A percentile compares a stretch with the other conserved stretches of the same genome.
These are phyloP conservation scores for Citrullus mucosospermus DNA, from an alignment of 306 rosid species.

Conservation along the genomic window DNA sequence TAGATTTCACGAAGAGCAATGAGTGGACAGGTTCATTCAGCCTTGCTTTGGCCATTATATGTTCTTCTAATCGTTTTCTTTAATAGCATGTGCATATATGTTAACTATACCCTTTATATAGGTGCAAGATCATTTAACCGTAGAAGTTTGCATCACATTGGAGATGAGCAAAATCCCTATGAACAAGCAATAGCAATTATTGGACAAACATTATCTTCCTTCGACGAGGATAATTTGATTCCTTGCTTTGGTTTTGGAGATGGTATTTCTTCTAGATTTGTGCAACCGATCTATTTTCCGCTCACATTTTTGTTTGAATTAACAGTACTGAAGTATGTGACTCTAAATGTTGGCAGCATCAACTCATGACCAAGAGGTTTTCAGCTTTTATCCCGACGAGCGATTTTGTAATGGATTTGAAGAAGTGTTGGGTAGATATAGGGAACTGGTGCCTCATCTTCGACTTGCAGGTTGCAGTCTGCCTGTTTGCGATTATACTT, in stretches of 20 bases:
- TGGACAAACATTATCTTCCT: constrained; percentile 74
- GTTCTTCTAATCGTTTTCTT: background rate
- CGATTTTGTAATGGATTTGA: constrained; percentile 84
- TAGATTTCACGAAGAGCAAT: constrained; percentile 97
- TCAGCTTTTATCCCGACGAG: constrained; percentile 75
- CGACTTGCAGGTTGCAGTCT: constrained; percentile 67
- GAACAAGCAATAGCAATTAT: constrained; percentile 90
- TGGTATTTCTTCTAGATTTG: constrained; percentile 34
- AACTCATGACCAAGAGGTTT: constrained; percentile 90
- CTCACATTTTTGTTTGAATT: background rate
- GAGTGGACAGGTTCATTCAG: constrained; percentile 94
- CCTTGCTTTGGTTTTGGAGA: constrained; percentile 97
- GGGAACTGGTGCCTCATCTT: constrained; percentile 71
- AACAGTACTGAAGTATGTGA: constrained; percentile 2
- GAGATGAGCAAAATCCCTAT: constrained; percentile 81
- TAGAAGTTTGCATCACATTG: constrained; percentile 81
- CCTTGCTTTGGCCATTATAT: constrained; percentile 8
- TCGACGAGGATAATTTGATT: constrained; percentile 87
- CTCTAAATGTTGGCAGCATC: constrained; percentile 54
- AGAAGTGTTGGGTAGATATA: constrained; percentile 68
- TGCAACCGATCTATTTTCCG: background rate
- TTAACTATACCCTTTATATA: constrained; percentile 19
- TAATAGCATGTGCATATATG: constrained; percentile 9
- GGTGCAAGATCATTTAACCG: constrained; percentile 78
- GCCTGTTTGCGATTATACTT: background rate